Base-by-base conservation (phyloP, 805 yeast genomes). In the Schizosaccharomyces lindneri region DNA sequence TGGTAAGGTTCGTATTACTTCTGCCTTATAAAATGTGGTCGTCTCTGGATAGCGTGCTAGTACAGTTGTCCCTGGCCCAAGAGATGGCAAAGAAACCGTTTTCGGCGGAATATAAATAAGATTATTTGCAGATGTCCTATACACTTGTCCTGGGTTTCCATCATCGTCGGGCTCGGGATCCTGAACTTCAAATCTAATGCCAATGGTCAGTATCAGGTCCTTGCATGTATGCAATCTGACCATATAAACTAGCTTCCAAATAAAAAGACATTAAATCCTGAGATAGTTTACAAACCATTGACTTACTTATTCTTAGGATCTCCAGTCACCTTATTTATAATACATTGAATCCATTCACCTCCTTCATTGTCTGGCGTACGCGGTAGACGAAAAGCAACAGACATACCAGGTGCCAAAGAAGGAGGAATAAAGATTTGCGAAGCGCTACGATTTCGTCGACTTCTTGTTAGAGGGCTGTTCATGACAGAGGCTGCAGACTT, bases 141-240 rank as follows among this genome's bases (percentile, higher is more conserved):
- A 59, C 2, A 43, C 31, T 76, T 67, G 84, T 90, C 1, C 95
- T 96, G 3, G 89, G n/a, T 41, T 41, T 9, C 85, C 86, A 66
- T 82, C 79, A 67, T 90, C 97, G 68, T 93, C 98, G 0, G 98
- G 97, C 68, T 93, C 98, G 0, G 97, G 96, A 70, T 93, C 98
- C 66, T 87, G 81, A n/a, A 93, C 89, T 71, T 93, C 97, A 69
- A 83, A 88, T 63, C 80, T 77, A 32, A 19, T 5, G 51, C 17
- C 27, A 19, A 5, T 9, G 6, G n/a, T 55, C 39, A 15, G 48
- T n/a, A 43, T 55, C 2, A 4, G 39, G 66, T 36, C 41, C 41
- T 9, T 36, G 41, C 15, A 11, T 36, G 41, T 7, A 36, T 36
- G 41, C 41, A 36, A 2, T 36, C 2, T 13, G 3, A 36, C 15